A percentile compares a stretch with the other conserved stretches of the same genome.
phyloP scores from a whole-genome alignment of 202 grass and related monocot species.

The Zizania palustris region DNA sequence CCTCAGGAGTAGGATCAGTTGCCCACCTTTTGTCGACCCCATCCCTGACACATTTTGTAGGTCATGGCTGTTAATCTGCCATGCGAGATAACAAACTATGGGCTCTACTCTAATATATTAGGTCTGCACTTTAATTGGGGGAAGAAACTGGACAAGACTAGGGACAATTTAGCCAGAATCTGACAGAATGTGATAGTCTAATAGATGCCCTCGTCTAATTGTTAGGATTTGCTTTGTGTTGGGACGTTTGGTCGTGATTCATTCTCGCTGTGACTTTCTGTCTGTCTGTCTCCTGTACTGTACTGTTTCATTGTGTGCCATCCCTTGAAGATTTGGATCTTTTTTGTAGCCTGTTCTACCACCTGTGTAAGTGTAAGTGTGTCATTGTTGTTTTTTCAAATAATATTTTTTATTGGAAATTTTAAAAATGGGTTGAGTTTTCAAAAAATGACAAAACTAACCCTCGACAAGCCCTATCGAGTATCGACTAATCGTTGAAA shows the following conservation, averaged over 20 bases:
- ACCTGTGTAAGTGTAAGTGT: no score
- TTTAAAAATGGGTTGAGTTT: no score
- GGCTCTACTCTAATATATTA: constrained; percentile 14
- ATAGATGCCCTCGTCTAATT: neutral
- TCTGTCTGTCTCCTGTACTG: neutral
- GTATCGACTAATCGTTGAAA: no score
- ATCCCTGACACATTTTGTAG: constrained; percentile 51
- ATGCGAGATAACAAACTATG: constrained; percentile 24
- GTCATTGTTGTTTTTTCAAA: no score
- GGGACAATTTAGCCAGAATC: constrained; percentile 24
- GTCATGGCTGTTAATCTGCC: constrained; percentile 42
- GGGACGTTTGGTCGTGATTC: neutral
- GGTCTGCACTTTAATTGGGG: constrained; percentile 25
- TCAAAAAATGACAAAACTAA: no score
- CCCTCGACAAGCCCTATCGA: no score
- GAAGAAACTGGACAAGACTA: constrained; percentile 28
- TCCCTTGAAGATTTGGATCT: no score
- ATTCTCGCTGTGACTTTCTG: neutral
- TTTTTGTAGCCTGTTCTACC: no score
- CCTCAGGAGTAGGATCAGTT: constrained; percentile 60
- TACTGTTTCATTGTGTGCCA: no score
- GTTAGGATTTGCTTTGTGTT: neutral
- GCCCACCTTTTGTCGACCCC: constrained; percentile 12
- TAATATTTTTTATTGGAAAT: no score
- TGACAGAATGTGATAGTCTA: neutral